A percentile compares a stretch with the other conserved stretches of the same genome.
These are phyloP conservation scores for Mercurialis annua DNA, from an alignment of 345 rosid species.

Conservation along the genomic window DNA sequence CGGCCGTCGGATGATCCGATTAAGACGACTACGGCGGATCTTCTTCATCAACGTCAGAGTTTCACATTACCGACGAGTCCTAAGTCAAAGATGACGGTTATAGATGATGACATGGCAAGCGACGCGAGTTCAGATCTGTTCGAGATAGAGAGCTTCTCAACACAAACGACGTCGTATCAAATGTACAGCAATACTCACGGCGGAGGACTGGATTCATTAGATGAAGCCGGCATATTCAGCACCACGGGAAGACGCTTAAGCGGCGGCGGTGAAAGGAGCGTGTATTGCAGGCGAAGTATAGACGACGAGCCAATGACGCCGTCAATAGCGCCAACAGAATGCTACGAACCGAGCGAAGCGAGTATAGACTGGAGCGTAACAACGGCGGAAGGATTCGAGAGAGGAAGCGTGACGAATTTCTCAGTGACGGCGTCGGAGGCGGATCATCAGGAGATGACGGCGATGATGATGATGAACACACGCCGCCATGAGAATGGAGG, in stretches of 20 bases:
- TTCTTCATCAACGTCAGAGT: slow-evolving; percentile 17
- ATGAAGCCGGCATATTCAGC: slow-evolving; percentile 44
- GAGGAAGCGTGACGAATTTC: slow-evolving; percentile 40
- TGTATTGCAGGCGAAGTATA: slow-evolving; percentile 20
- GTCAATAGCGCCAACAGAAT: slow-evolving; percentile 35
- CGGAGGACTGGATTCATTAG: slow-evolving; percentile 50
- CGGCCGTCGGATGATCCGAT: slow-evolving; percentile 24
- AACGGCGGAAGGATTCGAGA: slow-evolving; percentile 61
- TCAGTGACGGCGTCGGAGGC: slow-evolving; percentile 49
- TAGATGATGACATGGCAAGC: slow-evolving; percentile 64
- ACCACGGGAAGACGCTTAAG: slow-evolving; percentile 21
- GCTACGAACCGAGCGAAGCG: slow-evolving; percentile 84
- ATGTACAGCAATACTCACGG: slow-evolving; percentile 22
- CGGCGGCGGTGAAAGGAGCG: neutral
- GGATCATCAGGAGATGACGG: slow-evolving; percentile 24
- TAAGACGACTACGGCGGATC: slow-evolving; percentile 13
- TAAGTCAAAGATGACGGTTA: slow-evolving; percentile 21
- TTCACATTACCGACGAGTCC: slow-evolving; percentile 38
- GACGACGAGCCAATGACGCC: slow-evolving; percentile 35
- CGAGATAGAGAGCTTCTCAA: slow-evolving; percentile 94
- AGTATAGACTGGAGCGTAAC: slow-evolving; percentile 93
- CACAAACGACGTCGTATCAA: slow-evolving; percentile 42
- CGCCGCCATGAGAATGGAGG: slow-evolving; percentile 21
- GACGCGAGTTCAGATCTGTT: slow-evolving; percentile 94
- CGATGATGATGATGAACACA: slow-evolving; percentile 8